Base-by-base conservation (phyloP, 2,329 filamentous ascomycete genomes). In the Clonostachys rosea region DNA sequence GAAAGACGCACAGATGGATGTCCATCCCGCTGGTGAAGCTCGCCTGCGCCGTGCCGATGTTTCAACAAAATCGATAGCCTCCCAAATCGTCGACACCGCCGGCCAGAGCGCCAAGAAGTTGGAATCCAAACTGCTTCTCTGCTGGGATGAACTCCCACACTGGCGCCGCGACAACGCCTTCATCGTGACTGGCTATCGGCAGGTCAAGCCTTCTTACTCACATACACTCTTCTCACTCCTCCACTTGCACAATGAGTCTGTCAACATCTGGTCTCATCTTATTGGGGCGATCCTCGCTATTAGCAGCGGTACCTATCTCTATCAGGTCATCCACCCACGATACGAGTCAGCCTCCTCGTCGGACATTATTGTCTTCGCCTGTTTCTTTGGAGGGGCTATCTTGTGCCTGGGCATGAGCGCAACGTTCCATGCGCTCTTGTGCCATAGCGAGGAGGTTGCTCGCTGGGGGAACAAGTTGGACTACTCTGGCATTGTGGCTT, bases 381-480 rank as follows among this genome's bases (percentile, higher is more conserved):
- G 84, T 67, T 96, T 94, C 74, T 91, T 95, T 58, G 71, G 72
- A 20, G 89, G 90, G 41, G 87, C 86, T 2, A 76, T 83, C 30
- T 59, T 81, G 34, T 92, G 89, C 57, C 70, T 94, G 45, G 85
- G 86, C 18, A 89, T 91, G 84, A 91, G 86, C 56, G 87, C 90
- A 6, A 87, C 86, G 4, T 99, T 84, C 62, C 94, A 99, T 63
- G 79, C 88, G 3, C 79, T 96, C 43, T 83, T 78, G 18, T 96
- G 96, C 55, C 94, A 99, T 65, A 94, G 88, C 16, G 80, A 83
- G 36, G 67, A 69, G 2, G 89, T 96, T 13, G 84, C 87, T 3
- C 84, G 81, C 51, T 88, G 90, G 73, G 91, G 91, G 11, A 97
- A 97, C 64, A 89, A 95, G 65, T 71, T 97, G 48, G 94, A 99